phyloP scores from a whole-genome alignment of 2,329 filamentous ascomycete genomes.

The Aspergillaceae sp. region DNA sequence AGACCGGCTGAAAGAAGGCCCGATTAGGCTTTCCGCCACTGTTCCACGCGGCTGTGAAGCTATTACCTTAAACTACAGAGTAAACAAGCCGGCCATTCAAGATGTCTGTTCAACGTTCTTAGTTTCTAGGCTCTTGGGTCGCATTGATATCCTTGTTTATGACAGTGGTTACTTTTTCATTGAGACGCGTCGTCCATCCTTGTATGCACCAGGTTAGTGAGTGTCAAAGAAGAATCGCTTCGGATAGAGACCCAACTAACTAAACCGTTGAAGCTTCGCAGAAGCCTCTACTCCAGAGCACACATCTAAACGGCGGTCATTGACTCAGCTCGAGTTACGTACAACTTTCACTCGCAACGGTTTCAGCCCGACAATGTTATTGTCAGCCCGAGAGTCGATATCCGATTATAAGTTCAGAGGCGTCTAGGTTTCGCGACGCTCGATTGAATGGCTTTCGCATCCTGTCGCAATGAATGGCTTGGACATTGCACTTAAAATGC shows the following conservation, averaged over 20 bases:
- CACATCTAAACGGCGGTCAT: neutral
- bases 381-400: slow-evolving; percentile 15
- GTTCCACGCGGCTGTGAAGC: too few species aligned
- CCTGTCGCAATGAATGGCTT: slow-evolving; percentile 15
- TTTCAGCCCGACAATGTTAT: slow-evolving; percentile 26
- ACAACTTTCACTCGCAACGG: neutral
- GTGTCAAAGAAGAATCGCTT: too few species aligned
- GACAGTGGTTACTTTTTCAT: too few species aligned
- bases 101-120: neutral
- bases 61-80: neutral
- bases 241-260: too few species aligned
- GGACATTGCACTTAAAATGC: neutral
- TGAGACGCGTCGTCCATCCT: too few species aligned
- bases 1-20: slow-evolving; percentile 5
- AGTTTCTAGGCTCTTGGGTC: too few species aligned
- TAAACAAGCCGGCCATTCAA: neutral
- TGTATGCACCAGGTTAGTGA: too few species aligned
- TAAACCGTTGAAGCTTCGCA: too few species aligned
- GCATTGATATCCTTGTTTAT: too few species aligned
- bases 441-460: slow-evolving; percentile 4
- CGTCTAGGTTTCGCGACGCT: slow-evolving; percentile 7
- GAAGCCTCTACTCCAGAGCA: too few species aligned
- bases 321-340: neutral
- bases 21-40: neutral
- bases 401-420: slow-evolving; percentile 21